Percentiles rank a stretch among this genome's conserved stretches.
These are phyloP conservation scores for Colletotrichum sublineola DNA, from an alignment of 2,329 filamentous ascomycete genomes.

Conservation along the genomic window DNA sequence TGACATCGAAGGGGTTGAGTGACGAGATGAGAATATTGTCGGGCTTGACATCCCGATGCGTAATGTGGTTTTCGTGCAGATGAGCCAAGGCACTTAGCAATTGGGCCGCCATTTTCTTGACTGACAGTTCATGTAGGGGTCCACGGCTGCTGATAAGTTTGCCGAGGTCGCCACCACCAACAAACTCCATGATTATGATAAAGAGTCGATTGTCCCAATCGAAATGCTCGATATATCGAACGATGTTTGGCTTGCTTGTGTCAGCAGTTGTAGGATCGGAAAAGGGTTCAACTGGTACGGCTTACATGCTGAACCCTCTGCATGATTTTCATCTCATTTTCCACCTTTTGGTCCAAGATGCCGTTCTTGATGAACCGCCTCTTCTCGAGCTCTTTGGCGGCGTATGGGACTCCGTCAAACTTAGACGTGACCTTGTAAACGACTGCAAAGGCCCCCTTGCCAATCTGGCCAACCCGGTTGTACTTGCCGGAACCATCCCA, in stretches of 20 bases:
- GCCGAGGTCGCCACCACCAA: constrained; percentile 86
- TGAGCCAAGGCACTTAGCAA: constrained; percentile 87
- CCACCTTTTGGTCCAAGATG: constrained; percentile 88
- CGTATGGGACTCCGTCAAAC: constrained; percentile 84
- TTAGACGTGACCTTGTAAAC: constrained; percentile 93
- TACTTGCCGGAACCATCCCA: constrained; percentile 90
- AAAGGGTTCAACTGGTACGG: constrained; percentile 25
- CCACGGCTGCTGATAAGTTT: constrained; percentile 74
- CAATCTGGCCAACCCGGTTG: constrained; percentile 84
- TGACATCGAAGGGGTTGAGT: constrained; percentile 81
- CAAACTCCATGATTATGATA: constrained; percentile 97
- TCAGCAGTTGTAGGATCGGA: constrained; percentile 14
- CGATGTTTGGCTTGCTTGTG: constrained; percentile 79
- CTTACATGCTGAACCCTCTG: constrained; percentile 84
- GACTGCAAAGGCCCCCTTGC: constrained; percentile 94
- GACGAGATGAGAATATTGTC: constrained; percentile 94
- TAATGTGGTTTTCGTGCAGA: constrained; percentile 88
- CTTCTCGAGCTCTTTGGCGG: constrained; percentile 96
- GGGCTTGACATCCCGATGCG: constrained; percentile 98
- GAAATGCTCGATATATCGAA: constrained; percentile 90
- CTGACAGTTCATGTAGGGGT: constrained; percentile 74
- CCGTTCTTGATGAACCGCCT: constrained; percentile 94
- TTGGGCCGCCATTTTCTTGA: constrained; percentile 80
- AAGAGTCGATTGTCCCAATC: constrained; percentile 86
- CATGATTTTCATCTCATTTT: constrained; percentile 99